Evolutionary conservation across 2,329 filamentous ascomycete genomes (phyloP), one percentile per base, ranked within the genome.

Genomic region (Chrysosporium keratinophilum): DNA sequence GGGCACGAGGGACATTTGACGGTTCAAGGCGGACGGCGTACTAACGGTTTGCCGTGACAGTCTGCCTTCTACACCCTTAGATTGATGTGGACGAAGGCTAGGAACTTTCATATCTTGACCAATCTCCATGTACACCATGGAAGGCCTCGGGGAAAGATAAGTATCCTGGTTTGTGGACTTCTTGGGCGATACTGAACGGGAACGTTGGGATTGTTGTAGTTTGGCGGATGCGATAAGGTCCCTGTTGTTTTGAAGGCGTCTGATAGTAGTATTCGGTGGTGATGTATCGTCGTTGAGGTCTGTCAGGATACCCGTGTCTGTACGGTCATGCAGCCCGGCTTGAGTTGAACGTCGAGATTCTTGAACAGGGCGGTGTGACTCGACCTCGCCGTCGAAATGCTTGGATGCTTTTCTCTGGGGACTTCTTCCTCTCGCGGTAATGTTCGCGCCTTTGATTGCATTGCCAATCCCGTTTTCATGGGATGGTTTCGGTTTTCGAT

Each of bases 121-220:
- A 15, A 54, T 15, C 20, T 54, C 50, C 20, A 67, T 54, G 55
- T 61, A 62, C 43, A 63, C 55, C 61, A 65, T 58, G 19, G 60
- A 63, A 19, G 63, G 60, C 41, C 61, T 60, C 7, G 62, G 59
- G 12, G 60, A 60, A 15, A 56, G 55, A 40, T 47, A 44, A 17
- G 20, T 5, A 17, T 40, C 44, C 12, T 28, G 52, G 15, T 33
- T 14, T 15, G 10, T 50, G 19, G 58, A 58, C 45, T 63, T 67
- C 31, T 60, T 46, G 10, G 56, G 54, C 17, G 58, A 58, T 0
- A 51, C 52, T 19, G 57, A 62, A 31, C 50, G 50, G 10, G 40
- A 52, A 3, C 50, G 50, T 23, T 52, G 40, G 17, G 42, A 31
- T 37, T 37, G 50, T 7, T 31, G 17, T 17, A 45, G 14, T 28